These are phyloP conservation scores for Arthrinium phaeospermum DNA, from an alignment of 2,329 filamentous ascomycete species.

Conservation along the genomic window DNA sequence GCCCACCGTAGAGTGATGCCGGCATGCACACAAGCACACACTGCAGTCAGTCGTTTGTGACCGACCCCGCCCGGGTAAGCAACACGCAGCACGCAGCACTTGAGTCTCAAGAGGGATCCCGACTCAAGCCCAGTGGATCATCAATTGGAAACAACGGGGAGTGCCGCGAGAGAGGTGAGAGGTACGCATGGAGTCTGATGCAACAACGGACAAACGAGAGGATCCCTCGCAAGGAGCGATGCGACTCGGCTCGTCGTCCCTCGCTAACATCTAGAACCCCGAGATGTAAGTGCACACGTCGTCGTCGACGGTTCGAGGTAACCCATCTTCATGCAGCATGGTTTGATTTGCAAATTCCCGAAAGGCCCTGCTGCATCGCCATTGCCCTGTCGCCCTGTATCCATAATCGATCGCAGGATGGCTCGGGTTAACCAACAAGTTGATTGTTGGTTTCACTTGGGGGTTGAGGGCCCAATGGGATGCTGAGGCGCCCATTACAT, in stretches of 20 bases:
- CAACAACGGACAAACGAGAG: constrained; percentile 3
- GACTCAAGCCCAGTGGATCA: neutral
- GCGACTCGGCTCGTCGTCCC: neutral
- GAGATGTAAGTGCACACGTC: constrained; percentile 11
- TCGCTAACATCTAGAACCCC: neutral
- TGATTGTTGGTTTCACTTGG: constrained; percentile 7
- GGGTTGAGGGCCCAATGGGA: constrained; percentile 1
- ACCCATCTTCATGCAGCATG: constrained; percentile 12
- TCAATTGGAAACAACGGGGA: constrained; percentile 13
- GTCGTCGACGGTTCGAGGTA: neutral
- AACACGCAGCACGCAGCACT: neutral
- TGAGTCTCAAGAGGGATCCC: neutral
- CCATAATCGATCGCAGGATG: neutral
- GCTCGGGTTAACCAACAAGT: constrained; percentile 3
- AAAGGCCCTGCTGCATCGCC: neutral
- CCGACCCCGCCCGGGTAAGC: neutral
- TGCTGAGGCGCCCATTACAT: neutral
- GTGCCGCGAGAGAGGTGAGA: neutral
- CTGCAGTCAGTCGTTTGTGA: neutral
- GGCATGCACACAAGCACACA: constrained; percentile 3
- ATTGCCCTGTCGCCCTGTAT: neutral
- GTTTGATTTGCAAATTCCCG: neutral
- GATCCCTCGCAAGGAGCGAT: neutral
- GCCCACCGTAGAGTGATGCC: constrained; percentile 3
- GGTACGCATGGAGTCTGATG: constrained; percentile 9